A percentile compares a stretch with the other conserved stretches of the same genome.
These are phyloP conservation scores for Ochetophila trinervis DNA, from an alignment of 306 rosid genomes.

Conservation along the genomic window DNA sequence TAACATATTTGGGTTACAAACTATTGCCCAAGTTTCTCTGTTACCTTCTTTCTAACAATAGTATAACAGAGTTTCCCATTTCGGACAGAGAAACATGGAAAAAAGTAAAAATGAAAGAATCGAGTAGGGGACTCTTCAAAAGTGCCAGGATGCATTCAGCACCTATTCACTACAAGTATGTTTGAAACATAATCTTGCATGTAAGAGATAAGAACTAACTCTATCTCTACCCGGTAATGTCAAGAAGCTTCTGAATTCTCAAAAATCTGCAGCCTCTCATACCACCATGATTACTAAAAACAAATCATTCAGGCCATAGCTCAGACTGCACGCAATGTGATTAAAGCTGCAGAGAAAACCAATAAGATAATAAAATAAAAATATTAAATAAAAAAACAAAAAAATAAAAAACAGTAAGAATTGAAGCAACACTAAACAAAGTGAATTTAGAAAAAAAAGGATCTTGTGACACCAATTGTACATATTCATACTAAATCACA, in stretches of 20 bases:
- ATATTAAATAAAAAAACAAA: neutral
- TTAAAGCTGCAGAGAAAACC: constrained; percentile 58
- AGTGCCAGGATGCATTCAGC: constrained; percentile 16
- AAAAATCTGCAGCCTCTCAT: constrained; percentile 14
- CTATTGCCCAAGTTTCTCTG: constrained; percentile 14
- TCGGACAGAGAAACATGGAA: constrained; percentile 11
- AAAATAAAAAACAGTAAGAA: constrained; percentile 3
- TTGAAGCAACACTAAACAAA: neutral
- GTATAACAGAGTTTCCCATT: constrained; percentile 23
- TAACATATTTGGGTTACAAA: constrained; percentile 16
- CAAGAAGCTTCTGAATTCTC: constrained; percentile 19
- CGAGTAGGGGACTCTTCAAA: constrained; percentile 1
- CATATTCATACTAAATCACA: neutral
- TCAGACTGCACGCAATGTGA: constrained; percentile 54
- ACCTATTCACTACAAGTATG: constrained; percentile 24
- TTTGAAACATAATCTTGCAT: constrained; percentile 8
- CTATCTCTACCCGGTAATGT: constrained; percentile 6
- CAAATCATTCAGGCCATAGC: constrained; percentile 19
- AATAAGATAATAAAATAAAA: neutral
- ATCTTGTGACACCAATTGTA: neutral
- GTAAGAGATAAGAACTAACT: constrained; percentile 19
- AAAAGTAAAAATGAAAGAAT: neutral
- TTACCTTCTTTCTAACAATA: constrained; percentile 18
- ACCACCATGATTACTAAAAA: constrained; percentile 23
- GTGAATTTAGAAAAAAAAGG: neutral